phyloP scores from a whole-genome alignment of 169 alveolate genomes.

The Cryptosporidium sp. region DNA sequence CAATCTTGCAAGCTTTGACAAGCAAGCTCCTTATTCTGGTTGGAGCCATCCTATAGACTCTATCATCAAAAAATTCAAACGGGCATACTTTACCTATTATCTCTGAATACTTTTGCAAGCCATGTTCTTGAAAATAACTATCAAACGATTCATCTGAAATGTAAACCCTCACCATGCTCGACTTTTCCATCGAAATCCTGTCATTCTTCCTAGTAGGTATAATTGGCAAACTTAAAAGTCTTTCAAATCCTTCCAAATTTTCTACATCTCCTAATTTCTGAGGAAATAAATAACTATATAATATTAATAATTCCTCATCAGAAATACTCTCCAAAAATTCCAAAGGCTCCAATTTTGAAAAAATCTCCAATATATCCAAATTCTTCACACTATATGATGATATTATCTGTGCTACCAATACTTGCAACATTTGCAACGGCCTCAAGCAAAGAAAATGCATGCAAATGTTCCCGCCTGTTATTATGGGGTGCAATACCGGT shows the following conservation, averaged over 20 bases:
- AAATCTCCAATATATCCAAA: not conserved
- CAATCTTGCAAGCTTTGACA: not conserved
- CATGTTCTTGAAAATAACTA: not conserved
- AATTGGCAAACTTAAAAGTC: not conserved
- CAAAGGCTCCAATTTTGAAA: not conserved
- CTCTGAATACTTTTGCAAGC: conserved; percentile 1
- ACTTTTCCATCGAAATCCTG: not conserved
- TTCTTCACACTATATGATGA: conserved; percentile 16
- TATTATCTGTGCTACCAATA: conserved; percentile 20
- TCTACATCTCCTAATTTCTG: conserved; percentile 3
- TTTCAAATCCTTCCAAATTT: not conserved
- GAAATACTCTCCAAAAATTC: conserved; percentile 14
- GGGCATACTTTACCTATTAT: conserved; percentile 34
- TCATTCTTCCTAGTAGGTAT: conserved; percentile 13
- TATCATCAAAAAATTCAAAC: conserved; percentile 25
- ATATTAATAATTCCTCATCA: conserved; percentile 18
- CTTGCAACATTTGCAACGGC: conserved; percentile 21
- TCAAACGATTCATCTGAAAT: conserved; percentile 39
- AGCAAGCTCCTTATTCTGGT: not conserved
- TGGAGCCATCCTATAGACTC: not conserved
- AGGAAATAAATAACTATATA: conserved; percentile 10
- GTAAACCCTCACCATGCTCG: not conserved
- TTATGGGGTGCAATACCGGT: conserved; percentile 61
- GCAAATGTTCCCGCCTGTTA: conserved; percentile 17
- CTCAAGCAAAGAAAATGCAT: conserved; percentile 2